Percentiles rank a stretch among this genome's conserved stretches.
Conservation (phyloP, 345 rosid genomes). For the Psidium guajava region DNA sequence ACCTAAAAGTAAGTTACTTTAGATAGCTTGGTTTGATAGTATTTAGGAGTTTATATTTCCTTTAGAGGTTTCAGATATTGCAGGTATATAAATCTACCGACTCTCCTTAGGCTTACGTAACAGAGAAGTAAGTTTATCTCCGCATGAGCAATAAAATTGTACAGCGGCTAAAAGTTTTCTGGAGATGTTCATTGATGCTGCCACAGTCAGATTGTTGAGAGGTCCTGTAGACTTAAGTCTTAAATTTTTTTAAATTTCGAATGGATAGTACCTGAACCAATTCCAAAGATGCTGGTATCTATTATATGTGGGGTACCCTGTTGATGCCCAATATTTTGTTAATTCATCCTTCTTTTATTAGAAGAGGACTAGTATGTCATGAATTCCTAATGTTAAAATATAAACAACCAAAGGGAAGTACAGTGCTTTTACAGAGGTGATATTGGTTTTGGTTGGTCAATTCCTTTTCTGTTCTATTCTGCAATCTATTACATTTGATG, state of each 20-base stretch:
- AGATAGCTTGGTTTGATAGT: too few species aligned
- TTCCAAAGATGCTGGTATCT: neutral
- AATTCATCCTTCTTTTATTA: neutral
- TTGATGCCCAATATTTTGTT: neutral
- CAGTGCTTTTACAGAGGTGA: neutral
- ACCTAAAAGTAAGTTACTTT: neutral
- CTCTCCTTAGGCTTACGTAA: too few species aligned
- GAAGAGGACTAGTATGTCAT: neutral
- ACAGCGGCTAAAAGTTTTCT: neutral
- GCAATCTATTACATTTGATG: neutral
- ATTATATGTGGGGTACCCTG: neutral
- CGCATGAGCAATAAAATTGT: neutral
- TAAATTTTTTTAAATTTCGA: neutral
- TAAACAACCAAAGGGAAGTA: neutral
- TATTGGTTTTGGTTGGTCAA: neutral
- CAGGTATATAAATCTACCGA: too few species aligned
- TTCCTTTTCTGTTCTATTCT: neutral
- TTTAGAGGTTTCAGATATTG: too few species aligned
- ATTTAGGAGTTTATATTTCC: too few species aligned
- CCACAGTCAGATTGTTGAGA: neutral
- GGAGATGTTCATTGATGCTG: neutral
- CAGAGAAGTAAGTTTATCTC: neutral
- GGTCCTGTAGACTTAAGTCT: neutral
- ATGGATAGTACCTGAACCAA: neutral
- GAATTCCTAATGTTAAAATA: neutral